Evolutionary conservation across 1,284 basidiomycete species (phyloP).

Genomic region (Moniliella sp.): DNA sequence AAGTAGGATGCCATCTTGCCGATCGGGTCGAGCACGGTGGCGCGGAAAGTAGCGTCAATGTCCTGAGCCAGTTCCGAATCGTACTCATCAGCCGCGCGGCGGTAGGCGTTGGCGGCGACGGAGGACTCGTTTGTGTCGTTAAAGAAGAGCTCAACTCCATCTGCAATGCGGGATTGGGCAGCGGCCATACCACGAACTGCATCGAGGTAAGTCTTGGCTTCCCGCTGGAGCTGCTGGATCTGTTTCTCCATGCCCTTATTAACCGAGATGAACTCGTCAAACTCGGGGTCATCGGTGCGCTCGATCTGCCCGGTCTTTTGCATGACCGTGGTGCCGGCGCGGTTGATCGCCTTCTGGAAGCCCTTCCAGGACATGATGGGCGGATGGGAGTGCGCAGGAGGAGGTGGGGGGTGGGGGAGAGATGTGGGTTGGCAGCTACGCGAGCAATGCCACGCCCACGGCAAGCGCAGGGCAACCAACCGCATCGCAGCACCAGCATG

Average conservation of each 20-base stretch:
- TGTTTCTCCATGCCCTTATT: slow-evolving; percentile 53
- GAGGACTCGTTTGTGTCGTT: slow-evolving; percentile 47
- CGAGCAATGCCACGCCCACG: too few species aligned
- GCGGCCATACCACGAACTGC: slow-evolving; percentile 44
- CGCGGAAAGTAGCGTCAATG: slow-evolving; percentile 74
- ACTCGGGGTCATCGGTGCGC: slow-evolving; percentile 77
- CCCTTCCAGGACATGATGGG: slow-evolving; percentile 36
- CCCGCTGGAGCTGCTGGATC: slow-evolving; percentile 58
- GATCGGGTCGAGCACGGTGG: slow-evolving; percentile 71
- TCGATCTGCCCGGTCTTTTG: slow-evolving; percentile 75
- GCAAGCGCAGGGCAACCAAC: too few species aligned
- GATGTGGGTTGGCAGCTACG: too few species aligned
- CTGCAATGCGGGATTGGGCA: slow-evolving; percentile 73
- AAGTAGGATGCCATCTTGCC: slow-evolving; percentile 92
- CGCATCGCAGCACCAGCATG: too few species aligned
- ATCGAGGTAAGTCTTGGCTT: slow-evolving; percentile 82
- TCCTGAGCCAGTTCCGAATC: slow-evolving; percentile 66
- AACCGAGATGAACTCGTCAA: slow-evolving; percentile 71
- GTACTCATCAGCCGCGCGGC: slow-evolving; percentile 75
- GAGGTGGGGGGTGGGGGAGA: too few species aligned
- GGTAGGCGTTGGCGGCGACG: slow-evolving; percentile 91
- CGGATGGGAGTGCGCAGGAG: too few species aligned
- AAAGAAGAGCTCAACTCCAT: slow-evolving; percentile 83
- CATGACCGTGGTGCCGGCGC: slow-evolving; percentile 64
- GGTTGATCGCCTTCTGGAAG: slow-evolving; percentile 80